A percentile compares a stretch with the other conserved stretches of the same genome.
phyloP scores from a whole-genome alignment of 2,329 filamentous ascomycete species.

The Biscogniauxia mediterranea region DNA sequence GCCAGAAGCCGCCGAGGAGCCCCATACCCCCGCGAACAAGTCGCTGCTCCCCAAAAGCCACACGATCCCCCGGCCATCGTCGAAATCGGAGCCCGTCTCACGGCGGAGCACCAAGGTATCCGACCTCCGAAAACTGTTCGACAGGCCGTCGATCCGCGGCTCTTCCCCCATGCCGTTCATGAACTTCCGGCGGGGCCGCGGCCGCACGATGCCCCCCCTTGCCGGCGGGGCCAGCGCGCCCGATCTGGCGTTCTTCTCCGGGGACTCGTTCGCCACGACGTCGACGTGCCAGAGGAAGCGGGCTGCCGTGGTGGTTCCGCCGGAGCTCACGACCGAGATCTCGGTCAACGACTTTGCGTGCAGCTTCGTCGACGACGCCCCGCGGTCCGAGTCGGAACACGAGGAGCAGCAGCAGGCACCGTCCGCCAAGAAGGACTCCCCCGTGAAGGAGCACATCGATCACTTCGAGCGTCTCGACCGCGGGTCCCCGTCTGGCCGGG shows the following conservation, averaged over 20 bases:
- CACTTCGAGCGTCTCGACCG: slow-evolving; percentile 29
- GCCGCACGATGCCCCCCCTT: slow-evolving; percentile 12
- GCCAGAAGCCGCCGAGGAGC: background rate
- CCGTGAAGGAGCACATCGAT: slow-evolving; percentile 29
- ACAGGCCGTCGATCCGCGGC: slow-evolving; percentile 19
- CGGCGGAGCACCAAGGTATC: slow-evolving; percentile 27
- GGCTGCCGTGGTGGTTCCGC: slow-evolving; percentile 16
- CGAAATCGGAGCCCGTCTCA: slow-evolving; percentile 5
- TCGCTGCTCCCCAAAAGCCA: background rate
- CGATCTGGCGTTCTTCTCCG: background rate
- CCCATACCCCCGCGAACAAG: background rate
- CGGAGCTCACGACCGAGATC: slow-evolving; percentile 30
- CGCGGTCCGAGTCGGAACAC: slow-evolving; percentile 1
- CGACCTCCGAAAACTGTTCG: slow-evolving; percentile 31
- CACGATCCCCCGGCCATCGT: background rate
- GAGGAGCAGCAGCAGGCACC: slow-evolving; percentile 1
- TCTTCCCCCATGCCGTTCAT: slow-evolving; percentile 23
- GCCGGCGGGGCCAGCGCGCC: slow-evolving; percentile 6
- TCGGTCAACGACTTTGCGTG: slow-evolving; percentile 30
- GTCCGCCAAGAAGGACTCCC: slow-evolving; percentile 24
- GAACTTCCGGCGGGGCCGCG: slow-evolving; percentile 18
- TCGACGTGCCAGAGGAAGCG: slow-evolving; percentile 9
- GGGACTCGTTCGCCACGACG: slow-evolving; percentile 11
- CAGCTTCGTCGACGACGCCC: slow-evolving; percentile 19
- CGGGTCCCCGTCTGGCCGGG: slow-evolving; percentile 8